phyloP scores from a whole-genome alignment of 768 basidiomycete species.

The Sistotremastrum suecicum region DNA sequence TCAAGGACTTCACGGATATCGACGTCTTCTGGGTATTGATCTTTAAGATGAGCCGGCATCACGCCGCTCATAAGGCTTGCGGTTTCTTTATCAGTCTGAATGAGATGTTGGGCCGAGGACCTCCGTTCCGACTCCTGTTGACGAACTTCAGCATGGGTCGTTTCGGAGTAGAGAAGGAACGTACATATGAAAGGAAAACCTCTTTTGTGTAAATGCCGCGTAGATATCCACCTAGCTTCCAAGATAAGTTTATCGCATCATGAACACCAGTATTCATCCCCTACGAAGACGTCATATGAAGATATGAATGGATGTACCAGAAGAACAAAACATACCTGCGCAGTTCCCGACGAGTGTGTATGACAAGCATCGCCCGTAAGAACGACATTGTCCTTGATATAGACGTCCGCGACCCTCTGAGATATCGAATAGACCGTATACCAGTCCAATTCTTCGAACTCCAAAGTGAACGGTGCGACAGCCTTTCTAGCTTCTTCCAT shows the following conservation, averaged over 20 bases:
- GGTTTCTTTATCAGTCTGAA: constrained; percentile 10
- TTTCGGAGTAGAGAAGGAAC: too few relatives aligned
- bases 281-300: too few relatives aligned
- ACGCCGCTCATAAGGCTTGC: constrained; percentile 8
- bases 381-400: constrained; percentile 2
- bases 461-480: constrained; percentile 4
- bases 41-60: constrained; percentile 5
- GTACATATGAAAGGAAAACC: constrained; percentile 5
- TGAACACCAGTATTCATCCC: constrained; percentile 9
- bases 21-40: constrained; percentile 1
- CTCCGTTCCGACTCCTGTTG: constrained; percentile 3
- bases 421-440: constrained; percentile 8
- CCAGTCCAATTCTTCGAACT: constrained; percentile 6
- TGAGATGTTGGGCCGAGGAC: constrained; percentile 6
- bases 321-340: neutral
- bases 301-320: too few relatives aligned
- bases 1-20: constrained; percentile 6
- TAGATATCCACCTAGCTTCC: constrained; percentile 7
- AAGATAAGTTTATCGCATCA: constrained; percentile 6
- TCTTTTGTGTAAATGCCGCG: constrained; percentile 1
- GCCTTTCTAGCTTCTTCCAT: constrained; percentile 6
- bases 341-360: constrained; percentile 8
- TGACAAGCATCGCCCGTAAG: constrained; percentile 7
- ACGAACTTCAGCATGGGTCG: too few relatives aligned
- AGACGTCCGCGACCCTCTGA: constrained; percentile 5